A percentile compares a stretch with the other conserved stretches of the same genome.
Evolutionary conservation across 768 basidiomycete species (phyloP).

Genomic region (Rhizopogon vinicolor): DNA sequence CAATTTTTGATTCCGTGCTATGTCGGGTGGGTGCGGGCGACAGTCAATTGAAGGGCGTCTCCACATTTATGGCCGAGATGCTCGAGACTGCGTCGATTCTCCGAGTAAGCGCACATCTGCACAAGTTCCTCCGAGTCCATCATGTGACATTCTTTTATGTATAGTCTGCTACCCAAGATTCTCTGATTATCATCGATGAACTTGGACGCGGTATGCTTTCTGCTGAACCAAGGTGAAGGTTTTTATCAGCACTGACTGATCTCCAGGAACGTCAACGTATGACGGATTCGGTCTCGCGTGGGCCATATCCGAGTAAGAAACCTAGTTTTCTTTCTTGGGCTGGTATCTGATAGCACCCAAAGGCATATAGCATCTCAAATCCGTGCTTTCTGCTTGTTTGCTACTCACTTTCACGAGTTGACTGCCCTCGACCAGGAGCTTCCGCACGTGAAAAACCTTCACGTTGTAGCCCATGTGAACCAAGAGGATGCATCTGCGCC

Average conservation of each 20-base stretch:
- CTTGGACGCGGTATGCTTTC: conserved; percentile 69
- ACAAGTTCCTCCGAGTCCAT: fast-evolving
- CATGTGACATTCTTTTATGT: neutral
- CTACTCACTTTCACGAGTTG: conserved; percentile 97
- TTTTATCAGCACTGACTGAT: conserved; percentile 4
- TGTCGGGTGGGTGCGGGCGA: conserved; percentile 98
- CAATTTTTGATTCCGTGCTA: conserved; percentile 93
- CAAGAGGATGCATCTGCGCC: conserved; percentile 33
- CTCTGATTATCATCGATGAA: conserved; percentile 96
- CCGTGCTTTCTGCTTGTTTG: conserved; percentile 92
- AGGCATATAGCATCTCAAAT: conserved; percentile 94
- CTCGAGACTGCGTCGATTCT: conserved; percentile 96
- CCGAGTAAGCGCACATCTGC: conserved; percentile 42
- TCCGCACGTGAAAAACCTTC: conserved; percentile 85
- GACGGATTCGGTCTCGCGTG: conserved; percentile 98
- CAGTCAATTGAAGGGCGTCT: conserved; percentile 95
- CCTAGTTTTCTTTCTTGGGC: neutral
- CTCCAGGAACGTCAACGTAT: conserved; percentile 88
- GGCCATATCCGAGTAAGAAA: conserved; percentile 92
- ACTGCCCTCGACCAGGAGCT: conserved; percentile 88
- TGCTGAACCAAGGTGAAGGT: neutral
- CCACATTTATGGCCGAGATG: conserved; percentile 99
- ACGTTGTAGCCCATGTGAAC: conserved; percentile 91
- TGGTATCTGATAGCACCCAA: neutral
- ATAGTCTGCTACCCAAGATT: conserved; percentile 88